phyloP scores from a whole-genome alignment of 805 yeast species.

The Scheffersomyces coipomensis region DNA sequence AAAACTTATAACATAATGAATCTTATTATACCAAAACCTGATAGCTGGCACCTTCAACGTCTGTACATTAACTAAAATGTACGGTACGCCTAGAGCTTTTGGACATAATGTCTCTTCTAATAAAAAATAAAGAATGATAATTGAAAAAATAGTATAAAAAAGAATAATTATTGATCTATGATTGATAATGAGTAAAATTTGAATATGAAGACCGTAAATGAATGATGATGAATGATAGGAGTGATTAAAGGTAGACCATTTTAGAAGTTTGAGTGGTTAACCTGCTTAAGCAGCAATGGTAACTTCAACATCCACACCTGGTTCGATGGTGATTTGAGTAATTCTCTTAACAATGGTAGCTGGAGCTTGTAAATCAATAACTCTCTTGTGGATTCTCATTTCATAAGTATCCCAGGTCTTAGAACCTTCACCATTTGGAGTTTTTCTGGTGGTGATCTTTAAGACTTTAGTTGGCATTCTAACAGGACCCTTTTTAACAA shows the following conservation, averaged over 20 bases:
- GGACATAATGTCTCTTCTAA: slow-evolving; percentile 25
- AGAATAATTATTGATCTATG: too few relatives aligned
- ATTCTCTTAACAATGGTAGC: slow-evolving; percentile 89
- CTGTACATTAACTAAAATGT: slow-evolving; percentile 41
- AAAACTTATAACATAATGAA: neutral
- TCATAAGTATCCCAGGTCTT: slow-evolving; percentile 99
- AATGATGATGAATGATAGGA: too few relatives aligned
- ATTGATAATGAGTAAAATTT: too few relatives aligned
- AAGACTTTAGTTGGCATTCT: slow-evolving; percentile 99
- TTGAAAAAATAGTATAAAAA: neutral
- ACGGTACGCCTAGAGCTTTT: slow-evolving; percentile 65
- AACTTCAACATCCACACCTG: slow-evolving; percentile 98
- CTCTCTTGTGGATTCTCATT: slow-evolving; percentile 99
- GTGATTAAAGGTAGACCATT: too few relatives aligned
- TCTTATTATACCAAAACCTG: slow-evolving; percentile 38
- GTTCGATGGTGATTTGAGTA: slow-evolving; percentile 97
- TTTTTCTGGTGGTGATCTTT: slow-evolving; percentile 98
- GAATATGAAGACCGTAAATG: too few relatives aligned
- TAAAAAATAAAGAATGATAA: neutral
- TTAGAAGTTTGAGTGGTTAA: too few relatives aligned
- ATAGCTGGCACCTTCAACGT: slow-evolving; percentile 62
- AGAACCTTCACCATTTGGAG: slow-evolving; percentile 99
- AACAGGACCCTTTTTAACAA: slow-evolving; percentile 97
- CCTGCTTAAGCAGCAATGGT: slow-evolving; percentile 77
- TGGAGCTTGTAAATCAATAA: slow-evolving; percentile 97